Base-by-base conservation (phyloP, 2,329 filamentous ascomycete genomes). In the Trichophyton benhamiae region DNA sequence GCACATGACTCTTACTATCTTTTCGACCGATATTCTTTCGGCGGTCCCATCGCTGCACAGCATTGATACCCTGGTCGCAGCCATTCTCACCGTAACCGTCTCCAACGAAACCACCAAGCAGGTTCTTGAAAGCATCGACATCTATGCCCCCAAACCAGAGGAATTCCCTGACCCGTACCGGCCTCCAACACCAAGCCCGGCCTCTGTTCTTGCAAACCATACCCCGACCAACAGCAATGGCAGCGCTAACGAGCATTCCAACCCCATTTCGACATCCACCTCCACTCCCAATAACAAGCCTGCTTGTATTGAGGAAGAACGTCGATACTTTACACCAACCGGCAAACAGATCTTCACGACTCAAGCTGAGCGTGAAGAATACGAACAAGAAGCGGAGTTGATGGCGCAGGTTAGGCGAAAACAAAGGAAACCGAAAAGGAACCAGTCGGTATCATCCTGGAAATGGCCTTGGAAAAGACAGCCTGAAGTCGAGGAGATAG, bases 11-110 rank as follows among this genome's bases (percentile, higher is more conserved):
- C 67, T 78, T 0, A 72, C 72, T 1, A 72, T 80, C 42, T 73
- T 73, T 20, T 71, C 76, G 1, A 70, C 71, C 2, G 68, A 72
- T 1, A 76, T 79, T 8, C 69, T 72, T 2, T 68, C 71, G 5
- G 73, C 72, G 0, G 74, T 79, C 7, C 76, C 76, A 0, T 78
- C 76, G 5, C 66, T 79, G 33, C 79, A 79, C 62, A 74, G 75
- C 6, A 75, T 80, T 41, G 78, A 80, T 64, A 76, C 76, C 3
- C 66, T 79, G 11, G 68, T 80, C 52, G 74, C 76, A 1, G 74
- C 77, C 3, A 69, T 79, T 6, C 66, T 80, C 17, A 72, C 75
- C 1, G 73, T 79, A 15, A 76, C 76, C 0, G 70, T 77, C 59
- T 74, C 75, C 0, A 77, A 79, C 58, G 69, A 75, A 60, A 65